These are phyloP conservation scores for Kockiozyma suomiensis DNA, from an alignment of 805 yeast genomes.

Conservation along the genomic window DNA sequence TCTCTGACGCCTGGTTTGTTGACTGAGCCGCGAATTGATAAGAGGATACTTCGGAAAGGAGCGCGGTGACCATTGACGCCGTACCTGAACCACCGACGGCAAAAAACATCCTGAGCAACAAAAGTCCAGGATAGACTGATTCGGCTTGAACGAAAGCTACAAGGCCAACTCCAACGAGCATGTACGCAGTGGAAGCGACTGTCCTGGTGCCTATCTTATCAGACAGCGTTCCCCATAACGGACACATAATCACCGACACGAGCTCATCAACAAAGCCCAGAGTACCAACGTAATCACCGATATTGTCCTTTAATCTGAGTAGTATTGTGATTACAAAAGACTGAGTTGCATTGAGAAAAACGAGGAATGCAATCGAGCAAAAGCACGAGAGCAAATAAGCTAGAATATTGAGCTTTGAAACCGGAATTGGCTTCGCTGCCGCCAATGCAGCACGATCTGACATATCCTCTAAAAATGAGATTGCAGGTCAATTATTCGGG, in stretches of 20 bases:
- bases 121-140: constrained; percentile 53
- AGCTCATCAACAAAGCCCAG: constrained; percentile 64
- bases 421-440: background rate
- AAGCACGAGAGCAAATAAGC: constrained; percentile 47
- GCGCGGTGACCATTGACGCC: constrained; percentile 62
- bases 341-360: constrained; percentile 50
- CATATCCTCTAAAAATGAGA: background rate
- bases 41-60: constrained; percentile 51
- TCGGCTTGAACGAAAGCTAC: constrained; percentile 53
- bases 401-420: constrained; percentile 28
- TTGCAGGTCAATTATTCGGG: too few species aligned
- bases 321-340: constrained; percentile 50
- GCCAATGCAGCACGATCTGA: background rate
- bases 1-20: too few species aligned
- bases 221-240: constrained; percentile 63
- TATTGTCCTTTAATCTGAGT: constrained; percentile 40
- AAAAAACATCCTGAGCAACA: constrained; percentile 57
- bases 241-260: constrained; percentile 55
- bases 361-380: constrained; percentile 48
- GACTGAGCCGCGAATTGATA: constrained; percentile 7
- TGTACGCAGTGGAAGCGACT: constrained; percentile 53
- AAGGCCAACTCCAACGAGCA: constrained; percentile 52
- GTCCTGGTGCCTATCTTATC: constrained; percentile 66
- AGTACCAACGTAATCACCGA: constrained; percentile 53
- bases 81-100: constrained; percentile 59